A percentile compares a stretch with the other conserved stretches of the same genome.
Conservation (phyloP, 306 rosid genomes). For the Medicago arabica region DNA sequence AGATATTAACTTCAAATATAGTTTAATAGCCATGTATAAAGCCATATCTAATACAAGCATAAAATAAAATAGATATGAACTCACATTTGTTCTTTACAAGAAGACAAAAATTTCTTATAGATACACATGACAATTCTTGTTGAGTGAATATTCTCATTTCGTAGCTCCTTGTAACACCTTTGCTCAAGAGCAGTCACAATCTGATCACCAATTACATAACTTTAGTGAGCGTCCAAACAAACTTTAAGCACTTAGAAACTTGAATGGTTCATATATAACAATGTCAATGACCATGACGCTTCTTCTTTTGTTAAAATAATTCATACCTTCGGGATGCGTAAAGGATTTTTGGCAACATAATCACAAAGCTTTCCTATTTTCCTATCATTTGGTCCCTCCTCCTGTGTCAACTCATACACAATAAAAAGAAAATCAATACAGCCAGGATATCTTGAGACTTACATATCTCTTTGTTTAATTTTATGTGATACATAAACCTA, state of each 20-base stretch:
- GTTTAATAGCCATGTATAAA: constrained; percentile 1
- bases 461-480: constrained; percentile 20
- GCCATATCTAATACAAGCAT: constrained; percentile 23
- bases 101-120: constrained; percentile 75
- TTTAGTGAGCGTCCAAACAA: constrained; percentile 40
- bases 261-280: constrained; percentile 22
- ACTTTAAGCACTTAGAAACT: constrained; percentile 30
- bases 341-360: constrained; percentile 87
- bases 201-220: constrained; percentile 60
- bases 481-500: constrained; percentile 4
- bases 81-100: constrained; percentile 96
- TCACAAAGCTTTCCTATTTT: constrained; percentile 91
- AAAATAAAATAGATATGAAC: constrained; percentile 48
- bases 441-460: neutral
- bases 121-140: constrained; percentile 83
- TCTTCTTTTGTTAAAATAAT: constrained; percentile 27
- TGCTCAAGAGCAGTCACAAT: constrained; percentile 82
- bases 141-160: constrained; percentile 73
- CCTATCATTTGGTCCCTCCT: constrained; percentile 89
- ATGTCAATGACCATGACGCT: neutral
- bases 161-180: constrained; percentile 93
- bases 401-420: constrained; percentile 61
- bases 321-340: constrained; percentile 92
- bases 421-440: constrained; percentile 29
- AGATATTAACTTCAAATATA: constrained; percentile 6